phyloP scores from a whole-genome alignment of 192 early-diverging fungal genomes.

The Phycomyces blakesleeanus region DNA sequence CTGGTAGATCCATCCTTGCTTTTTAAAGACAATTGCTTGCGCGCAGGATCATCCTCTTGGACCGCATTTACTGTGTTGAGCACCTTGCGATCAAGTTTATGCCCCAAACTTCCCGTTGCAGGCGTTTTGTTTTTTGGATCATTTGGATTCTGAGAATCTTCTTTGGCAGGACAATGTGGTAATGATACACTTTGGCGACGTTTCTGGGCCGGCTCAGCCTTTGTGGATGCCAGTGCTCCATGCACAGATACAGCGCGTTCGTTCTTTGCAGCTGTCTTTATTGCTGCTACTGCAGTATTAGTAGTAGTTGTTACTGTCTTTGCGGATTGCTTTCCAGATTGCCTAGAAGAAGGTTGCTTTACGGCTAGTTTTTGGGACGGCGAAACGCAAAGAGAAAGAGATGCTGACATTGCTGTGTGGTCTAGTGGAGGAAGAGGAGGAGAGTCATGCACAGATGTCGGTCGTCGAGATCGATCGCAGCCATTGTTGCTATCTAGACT shows the following conservation, averaged over 20 bases:
- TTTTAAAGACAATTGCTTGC: slow-evolving; percentile 24
- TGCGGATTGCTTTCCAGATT: background rate
- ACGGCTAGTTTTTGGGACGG: no score
- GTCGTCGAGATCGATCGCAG: background rate
- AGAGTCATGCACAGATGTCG: background rate
- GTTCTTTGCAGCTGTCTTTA: background rate
- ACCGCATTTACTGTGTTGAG: slow-evolving; percentile 20
- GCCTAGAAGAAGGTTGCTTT: no score
- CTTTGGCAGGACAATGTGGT: background rate
- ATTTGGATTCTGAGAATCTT: background rate
- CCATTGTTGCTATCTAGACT: background rate
- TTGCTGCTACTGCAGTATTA: background rate
- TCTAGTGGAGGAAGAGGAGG: no score
- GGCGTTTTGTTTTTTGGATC: background rate
- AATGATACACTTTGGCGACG: slow-evolving; percentile 2
- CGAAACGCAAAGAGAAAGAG: background rate
- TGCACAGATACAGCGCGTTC: background rate
- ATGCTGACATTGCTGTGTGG: background rate
- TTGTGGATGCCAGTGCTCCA: background rate
- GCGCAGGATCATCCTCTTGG: slow-evolving; percentile 13
- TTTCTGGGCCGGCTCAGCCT: background rate
- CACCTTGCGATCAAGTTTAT: slow-evolving; percentile 15
- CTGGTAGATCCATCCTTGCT: slow-evolving; percentile 38
- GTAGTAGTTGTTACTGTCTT: background rate
- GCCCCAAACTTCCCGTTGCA: slow-evolving; percentile 10